A percentile compares a stretch with the other conserved stretches of the same genome.
Conservation (phyloP, 225 moss, liverwort and hornwort genomes). For the Sphagnum contortum region DNA sequence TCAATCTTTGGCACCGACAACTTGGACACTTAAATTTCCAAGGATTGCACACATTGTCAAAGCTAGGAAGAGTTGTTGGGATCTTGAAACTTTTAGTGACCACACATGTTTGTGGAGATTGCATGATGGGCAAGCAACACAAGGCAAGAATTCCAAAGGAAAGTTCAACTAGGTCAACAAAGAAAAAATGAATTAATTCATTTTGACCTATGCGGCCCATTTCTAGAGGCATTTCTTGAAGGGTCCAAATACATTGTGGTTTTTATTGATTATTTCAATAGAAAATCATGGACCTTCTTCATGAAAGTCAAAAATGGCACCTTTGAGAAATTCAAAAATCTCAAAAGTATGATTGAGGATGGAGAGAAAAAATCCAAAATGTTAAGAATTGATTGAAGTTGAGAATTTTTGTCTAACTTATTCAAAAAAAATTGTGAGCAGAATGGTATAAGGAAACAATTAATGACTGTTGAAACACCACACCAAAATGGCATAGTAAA, state of each 20-base stretch:
- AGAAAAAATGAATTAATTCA: neutral
- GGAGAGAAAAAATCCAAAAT: neutral
- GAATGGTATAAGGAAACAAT: neutral
- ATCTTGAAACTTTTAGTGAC: neutral
- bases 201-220: constrained; percentile 3
- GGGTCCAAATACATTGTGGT: constrained; percentile 1
- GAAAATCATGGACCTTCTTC: constrained; percentile 1
- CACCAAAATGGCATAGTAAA: constrained; percentile 2
- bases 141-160: no score
- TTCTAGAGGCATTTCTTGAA: neutral
- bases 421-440: constrained; percentile 3
- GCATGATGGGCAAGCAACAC: no score
- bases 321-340: neutral
- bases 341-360: neutral
- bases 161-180: no score
- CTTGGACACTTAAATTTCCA: neutral
- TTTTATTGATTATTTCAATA: constrained; percentile 1
- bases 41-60: neutral
- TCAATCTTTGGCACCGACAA: neutral
- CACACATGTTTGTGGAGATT: no score
- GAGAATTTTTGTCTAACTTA: neutral
- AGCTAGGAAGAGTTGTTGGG: neutral
- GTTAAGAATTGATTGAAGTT: no score
- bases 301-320: neutral
- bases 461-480: constrained; percentile 1